Base-by-base conservation (phyloP, 106 monocot genomes). In the Hemerocallis citrina region DNA sequence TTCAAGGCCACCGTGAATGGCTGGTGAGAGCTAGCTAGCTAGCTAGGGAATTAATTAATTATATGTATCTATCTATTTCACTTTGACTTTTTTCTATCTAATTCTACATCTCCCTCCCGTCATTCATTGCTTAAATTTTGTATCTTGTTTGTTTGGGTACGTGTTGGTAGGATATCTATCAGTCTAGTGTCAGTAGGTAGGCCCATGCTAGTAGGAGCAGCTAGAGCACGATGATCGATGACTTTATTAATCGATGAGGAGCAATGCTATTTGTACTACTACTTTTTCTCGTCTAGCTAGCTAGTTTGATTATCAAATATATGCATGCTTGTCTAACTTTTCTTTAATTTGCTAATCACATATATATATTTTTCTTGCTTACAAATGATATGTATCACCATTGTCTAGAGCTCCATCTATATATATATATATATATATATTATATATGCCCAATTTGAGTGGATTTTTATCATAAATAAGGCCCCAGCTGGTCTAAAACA, bases 1-100 rank as follows among this genome's bases (percentile, higher is more conserved):
- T 85, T 34, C 95, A 96, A 62, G 95, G 95, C 0, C 95, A 96
- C 81, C 28, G 84, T 30, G 95, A 95, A 30, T 96, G 95, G 95
- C 81, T 96, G 73, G 94, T 89, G 13, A 72, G 45, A 22, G 36
- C n/a, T n/a, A 44, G 22, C 23, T 17, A 10, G 2, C 41, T 5
- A 0, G 38, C 14, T 30, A 20, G 12, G 25, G 8, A 6, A 4
- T 51, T 8, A 27, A 39, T 19, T 56, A 3, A 20, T 13, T 15
- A 24, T 45, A 1, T 31, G 38, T 49, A 25, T 17, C 39, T 29
- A 1, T 10, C 32, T 0, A 1, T 44, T 25, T 16, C 17, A 6
- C 16, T 47, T 24, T 47, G 20, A 25, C 16, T 22, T 64, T 29
- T 37, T 45, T 28, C n/a, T 43, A 74, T 55, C 16, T 58, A n/a